Evolutionary conservation across 2,329 filamentous ascomycete genomes (phyloP), one percentile per base, ranked within the genome.

Genomic region (Drechslera avenae): DNA sequence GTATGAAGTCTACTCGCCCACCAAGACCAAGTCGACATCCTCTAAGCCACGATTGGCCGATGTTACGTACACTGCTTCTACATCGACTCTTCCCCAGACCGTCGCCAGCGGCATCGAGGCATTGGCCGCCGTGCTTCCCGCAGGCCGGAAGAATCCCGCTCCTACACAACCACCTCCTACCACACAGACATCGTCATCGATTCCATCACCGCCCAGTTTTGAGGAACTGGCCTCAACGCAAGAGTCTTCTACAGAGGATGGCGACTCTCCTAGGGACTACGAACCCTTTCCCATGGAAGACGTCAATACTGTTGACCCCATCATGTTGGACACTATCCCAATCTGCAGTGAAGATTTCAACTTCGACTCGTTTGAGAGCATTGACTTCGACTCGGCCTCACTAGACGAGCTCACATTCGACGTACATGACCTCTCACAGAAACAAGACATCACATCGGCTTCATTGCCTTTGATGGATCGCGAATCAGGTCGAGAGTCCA

Each of bases 1-100:
- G 56, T 77, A 79, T 61, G 77, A 79, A 58, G 71, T 77, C n/a
- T 72, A 74, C 44, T 71, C 72, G 31, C 69, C 74, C 10, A 59
- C 61, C 18, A 59, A 63, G 34, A 64, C 68, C 39, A 63, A 60
- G 43, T 58, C 55, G 12, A 43, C 58, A 5, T 56, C 59, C 21
- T 51, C 61, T 9, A 64, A 60, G 37, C 33, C 55, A 39, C 46
- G 44, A 18, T 39, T 53, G 10, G 49, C 54, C 10, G 9, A 28
- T 28, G 26, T 28, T 10, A 30, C 42, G 1, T 36, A 54, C 17
- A 49, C 48, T 30, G 40, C 44, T 2, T 50, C 36, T 17, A 45
- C 57, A 30, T 52, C 60, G 4, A 52, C 53, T 6, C 58, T 72
- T 17, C 60, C 69, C 1, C 57, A 61, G 16, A 69, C 69, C 33